phyloP scores from a whole-genome alignment of 2,329 filamentous ascomycete species.

The Nigrospora oryzae region DNA sequence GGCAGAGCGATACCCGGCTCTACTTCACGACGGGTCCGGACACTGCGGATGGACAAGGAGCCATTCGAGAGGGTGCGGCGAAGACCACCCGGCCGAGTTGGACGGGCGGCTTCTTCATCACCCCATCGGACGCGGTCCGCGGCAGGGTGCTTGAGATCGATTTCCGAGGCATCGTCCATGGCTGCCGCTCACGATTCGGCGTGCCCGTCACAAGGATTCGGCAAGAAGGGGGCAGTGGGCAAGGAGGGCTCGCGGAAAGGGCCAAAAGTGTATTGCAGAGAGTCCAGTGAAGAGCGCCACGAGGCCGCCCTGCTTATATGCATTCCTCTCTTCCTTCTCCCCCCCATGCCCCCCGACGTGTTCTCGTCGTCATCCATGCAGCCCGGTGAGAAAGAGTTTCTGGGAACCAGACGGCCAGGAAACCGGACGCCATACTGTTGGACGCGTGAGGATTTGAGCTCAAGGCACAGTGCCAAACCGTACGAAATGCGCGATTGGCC shows the following conservation, averaged over 20 bases:
- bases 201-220: background rate
- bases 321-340: no score
- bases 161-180: slow-evolving; percentile 13
- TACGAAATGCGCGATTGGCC: background rate
- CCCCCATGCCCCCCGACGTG: no score
- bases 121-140: slow-evolving; percentile 25
- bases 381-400: background rate
- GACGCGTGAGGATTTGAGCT: slow-evolving; percentile 5
- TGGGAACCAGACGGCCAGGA: slow-evolving; percentile 5
- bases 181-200: background rate
- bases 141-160: slow-evolving; percentile 11
- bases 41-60: slow-evolving; percentile 32
- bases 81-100: slow-evolving; percentile 11
- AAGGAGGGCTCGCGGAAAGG: no score
- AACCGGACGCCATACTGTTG: slow-evolving; percentile 19
- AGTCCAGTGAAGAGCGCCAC: no score
- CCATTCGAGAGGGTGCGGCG: slow-evolving; percentile 21
- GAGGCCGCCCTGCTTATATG: no score
- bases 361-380: no score
- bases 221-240: background rate
- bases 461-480: slow-evolving; percentile 12
- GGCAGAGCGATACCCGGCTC: background rate
- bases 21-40: slow-evolving; percentile 26
- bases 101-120: slow-evolving; percentile 23
- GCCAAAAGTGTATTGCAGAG: no score